A percentile compares a stretch with the other conserved stretches of the same genome.
Evolutionary conservation across 208 protist species (phyloP).

Genomic region (Crithidia acanthocephali): DNA sequence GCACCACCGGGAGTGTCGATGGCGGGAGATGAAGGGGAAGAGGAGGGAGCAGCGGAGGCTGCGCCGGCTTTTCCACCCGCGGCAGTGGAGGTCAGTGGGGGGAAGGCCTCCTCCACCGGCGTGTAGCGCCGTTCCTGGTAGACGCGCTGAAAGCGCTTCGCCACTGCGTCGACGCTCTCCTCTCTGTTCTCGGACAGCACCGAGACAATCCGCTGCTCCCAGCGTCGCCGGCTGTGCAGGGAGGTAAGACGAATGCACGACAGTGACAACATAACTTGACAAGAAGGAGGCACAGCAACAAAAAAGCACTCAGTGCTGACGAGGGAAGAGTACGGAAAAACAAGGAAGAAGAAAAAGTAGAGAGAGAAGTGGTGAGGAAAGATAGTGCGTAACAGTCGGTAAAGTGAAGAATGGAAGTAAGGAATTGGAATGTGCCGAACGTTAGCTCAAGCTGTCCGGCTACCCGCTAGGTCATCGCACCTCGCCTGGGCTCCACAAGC

Average conservation of each 20-base stretch:
- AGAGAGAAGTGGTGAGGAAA: too few relatives aligned
- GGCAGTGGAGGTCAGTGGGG: conserved; percentile 37
- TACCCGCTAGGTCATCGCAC: too few relatives aligned
- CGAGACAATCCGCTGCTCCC: conserved; percentile 86
- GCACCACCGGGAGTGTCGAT: too few relatives aligned
- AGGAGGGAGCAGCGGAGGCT: background rate
- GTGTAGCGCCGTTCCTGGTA: conserved; percentile 87
- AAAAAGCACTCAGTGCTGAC: background rate
- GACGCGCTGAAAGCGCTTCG: conserved; percentile 81
- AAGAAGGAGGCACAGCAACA: background rate
- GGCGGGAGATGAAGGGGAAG: background rate
- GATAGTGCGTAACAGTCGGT: too few relatives aligned
- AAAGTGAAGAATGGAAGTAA: too few relatives aligned
- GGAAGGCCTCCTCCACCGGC: conserved; percentile 85
- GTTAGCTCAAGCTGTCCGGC: too few relatives aligned
- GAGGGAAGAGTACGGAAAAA: too few relatives aligned
- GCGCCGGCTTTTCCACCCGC: background rate
- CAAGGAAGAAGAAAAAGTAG: too few relatives aligned
- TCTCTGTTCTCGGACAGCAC: conserved; percentile 71
- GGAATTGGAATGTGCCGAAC: too few relatives aligned
- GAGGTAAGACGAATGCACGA: conserved; percentile 28
- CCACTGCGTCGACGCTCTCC: conserved; percentile 56
- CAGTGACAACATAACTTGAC: conserved; percentile 16
- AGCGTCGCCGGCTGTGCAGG: conserved; percentile 77
- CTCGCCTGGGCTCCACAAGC: too few relatives aligned